Percentiles rank a stretch among this genome's conserved stretches.
Evolutionary conservation across 202 grass and related monocot genomes (phyloP).

Genomic region (Panicum virgatum): DNA sequence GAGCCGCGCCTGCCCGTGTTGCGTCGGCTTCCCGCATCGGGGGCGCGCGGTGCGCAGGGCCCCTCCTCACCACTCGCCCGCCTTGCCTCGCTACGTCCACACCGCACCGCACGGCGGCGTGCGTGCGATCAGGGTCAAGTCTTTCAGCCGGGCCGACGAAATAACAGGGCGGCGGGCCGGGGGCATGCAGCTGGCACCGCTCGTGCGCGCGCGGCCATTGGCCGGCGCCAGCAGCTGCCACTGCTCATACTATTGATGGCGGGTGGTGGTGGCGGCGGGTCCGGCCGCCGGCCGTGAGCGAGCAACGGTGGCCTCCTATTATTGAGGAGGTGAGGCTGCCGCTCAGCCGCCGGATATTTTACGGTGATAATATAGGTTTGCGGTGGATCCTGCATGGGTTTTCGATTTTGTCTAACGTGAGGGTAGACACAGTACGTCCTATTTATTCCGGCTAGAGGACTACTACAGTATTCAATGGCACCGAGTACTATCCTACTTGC

Average conservation of each 20-base stretch:
- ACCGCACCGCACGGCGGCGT: background rate
- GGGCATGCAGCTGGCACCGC: background rate
- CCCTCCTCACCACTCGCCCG: background rate
- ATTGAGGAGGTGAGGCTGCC: background rate
- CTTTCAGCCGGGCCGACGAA: background rate
- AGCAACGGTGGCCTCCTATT: background rate
- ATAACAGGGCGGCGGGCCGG: background rate
- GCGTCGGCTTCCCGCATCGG: conserved; percentile 8
- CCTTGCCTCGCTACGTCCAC: background rate
- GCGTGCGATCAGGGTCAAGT: background rate
- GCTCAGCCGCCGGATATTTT: background rate
- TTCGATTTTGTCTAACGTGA: background rate
- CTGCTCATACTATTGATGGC: conserved; percentile 13
- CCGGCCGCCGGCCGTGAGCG: background rate
- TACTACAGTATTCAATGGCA: background rate
- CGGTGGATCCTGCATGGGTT: background rate
- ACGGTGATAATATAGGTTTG: background rate
- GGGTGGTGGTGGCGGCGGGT: background rate
- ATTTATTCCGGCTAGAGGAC: background rate
- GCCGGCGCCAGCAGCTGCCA: background rate
- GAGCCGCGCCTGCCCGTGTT: background rate
- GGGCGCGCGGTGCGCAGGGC: background rate
- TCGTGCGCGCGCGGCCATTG: conserved; percentile 5
- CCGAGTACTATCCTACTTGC: background rate
- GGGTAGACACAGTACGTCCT: background rate